Evolutionary conservation across 257 asterid genomes (phyloP).

Genomic region (Nicotiana knightiana): DNA sequence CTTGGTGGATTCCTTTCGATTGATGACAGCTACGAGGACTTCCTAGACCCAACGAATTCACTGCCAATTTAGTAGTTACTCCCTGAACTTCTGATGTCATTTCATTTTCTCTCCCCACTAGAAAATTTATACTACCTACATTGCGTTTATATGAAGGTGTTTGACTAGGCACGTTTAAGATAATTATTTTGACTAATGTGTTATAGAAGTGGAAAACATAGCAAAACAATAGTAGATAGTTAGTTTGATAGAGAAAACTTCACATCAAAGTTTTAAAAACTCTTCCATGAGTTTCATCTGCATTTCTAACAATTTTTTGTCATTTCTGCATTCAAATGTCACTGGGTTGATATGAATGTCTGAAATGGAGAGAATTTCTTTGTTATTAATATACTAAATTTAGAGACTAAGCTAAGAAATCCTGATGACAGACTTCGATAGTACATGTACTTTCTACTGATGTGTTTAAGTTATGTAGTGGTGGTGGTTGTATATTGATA

Average conservation of each 20-base stretch:
- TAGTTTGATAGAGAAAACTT: not conserved
- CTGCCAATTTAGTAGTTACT: not conserved
- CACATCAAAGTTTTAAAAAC: not conserved
- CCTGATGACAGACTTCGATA: not conserved
- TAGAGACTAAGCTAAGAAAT: not conserved
- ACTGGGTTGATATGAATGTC: not conserved
- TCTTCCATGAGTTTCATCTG: constrained; percentile 3
- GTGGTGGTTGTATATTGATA: not conserved
- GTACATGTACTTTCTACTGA: not conserved
- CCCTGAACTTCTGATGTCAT: not conserved
- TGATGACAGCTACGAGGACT: not conserved
- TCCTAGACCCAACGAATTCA: not conserved
- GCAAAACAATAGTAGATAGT: not conserved
- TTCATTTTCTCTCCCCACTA: not conserved
- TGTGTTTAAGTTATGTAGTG: not conserved
- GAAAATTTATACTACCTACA: not conserved
- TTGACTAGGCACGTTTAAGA: constrained; percentile 1
- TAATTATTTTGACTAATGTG: not conserved
- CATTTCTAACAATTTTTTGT: not conserved
- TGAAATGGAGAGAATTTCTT: not conserved
- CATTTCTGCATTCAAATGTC: not conserved
- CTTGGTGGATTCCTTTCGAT: not conserved
- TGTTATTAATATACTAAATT: not conserved
- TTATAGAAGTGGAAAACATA: not conserved
- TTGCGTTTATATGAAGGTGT: not conserved